A percentile compares a stretch with the other conserved stretches of the same genome.
Conservation (phyloP, 805 yeast species). For the Starmerella bombicola region DNA sequence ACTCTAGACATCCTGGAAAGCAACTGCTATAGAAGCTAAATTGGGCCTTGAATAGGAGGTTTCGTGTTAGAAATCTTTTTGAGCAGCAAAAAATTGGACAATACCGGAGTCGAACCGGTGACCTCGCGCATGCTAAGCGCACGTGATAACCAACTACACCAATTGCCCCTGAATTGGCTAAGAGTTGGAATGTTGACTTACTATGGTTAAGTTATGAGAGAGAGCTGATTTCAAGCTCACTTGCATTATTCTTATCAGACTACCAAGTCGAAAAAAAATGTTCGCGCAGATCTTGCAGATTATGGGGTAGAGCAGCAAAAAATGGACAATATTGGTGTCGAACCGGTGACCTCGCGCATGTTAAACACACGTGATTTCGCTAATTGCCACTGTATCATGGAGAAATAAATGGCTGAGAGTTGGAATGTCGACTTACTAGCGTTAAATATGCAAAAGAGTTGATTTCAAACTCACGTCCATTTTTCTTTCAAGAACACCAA, state of each 20-base stretch:
- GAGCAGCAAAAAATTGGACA: conserved; percentile 20
- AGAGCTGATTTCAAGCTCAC: too few relatives aligned
- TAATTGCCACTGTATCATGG: conserved; percentile 19
- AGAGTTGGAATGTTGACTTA: not conserved
- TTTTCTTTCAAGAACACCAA: too few relatives aligned
- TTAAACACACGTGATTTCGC: conserved; percentile 24
- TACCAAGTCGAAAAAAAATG: too few relatives aligned
- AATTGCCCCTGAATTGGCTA: conserved; percentile 14
- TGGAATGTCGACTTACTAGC: not conserved
- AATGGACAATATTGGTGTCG: conserved; percentile 24
- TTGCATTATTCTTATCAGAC: too few relatives aligned
- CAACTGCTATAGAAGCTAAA: too few relatives aligned
- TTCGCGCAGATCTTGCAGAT: too few relatives aligned
- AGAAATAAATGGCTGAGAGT: not conserved
- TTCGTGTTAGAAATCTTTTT: not conserved
- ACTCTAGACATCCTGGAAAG: conserved; percentile 10
- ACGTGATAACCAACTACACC: conserved; percentile 25
- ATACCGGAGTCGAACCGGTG: conserved; percentile 25
- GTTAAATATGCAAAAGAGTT: not conserved
- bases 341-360: conserved; percentile 25
- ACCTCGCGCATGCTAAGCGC: conserved; percentile 25
- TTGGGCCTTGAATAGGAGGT: not conserved
- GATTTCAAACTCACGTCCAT: too few relatives aligned
- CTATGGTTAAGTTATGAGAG: not conserved
- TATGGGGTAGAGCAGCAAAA: too few relatives aligned